Evolutionary conservation across 805 yeast genomes (phyloP).

Genomic region (Kodamaea restingae): DNA sequence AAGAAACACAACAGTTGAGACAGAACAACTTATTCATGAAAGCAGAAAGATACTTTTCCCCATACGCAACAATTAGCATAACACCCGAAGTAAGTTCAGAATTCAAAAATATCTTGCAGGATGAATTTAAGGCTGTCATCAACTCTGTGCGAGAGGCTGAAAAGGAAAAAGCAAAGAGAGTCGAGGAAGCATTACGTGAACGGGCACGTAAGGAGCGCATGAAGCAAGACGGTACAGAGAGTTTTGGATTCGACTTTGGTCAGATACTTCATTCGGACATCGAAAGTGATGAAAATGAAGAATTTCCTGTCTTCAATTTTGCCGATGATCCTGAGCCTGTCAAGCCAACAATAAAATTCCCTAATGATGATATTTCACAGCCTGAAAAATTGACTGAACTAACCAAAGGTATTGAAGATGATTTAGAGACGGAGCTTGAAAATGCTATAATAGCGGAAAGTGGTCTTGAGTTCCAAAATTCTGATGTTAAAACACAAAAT

Average conservation of each 20-base stretch:
- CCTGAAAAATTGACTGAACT: no score
- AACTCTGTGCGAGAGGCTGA: constrained; percentile 29
- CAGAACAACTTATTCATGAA: constrained; percentile 30
- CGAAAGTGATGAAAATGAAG: constrained; percentile 10
- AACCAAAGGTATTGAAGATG: not conserved
- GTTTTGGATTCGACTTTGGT: constrained; percentile 27
- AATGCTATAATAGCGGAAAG: constrained; percentile 7
- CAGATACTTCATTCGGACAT: constrained; percentile 12
- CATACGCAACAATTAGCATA: constrained; percentile 26
- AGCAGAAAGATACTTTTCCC: constrained; percentile 37
- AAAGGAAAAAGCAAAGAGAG: constrained; percentile 10
- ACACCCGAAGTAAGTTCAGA: constrained; percentile 20
- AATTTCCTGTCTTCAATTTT: constrained; percentile 13
- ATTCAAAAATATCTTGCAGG: constrained; percentile 20
- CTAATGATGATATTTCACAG: no score
- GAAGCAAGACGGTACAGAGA: constrained; percentile 28
- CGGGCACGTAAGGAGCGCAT: constrained; percentile 24
- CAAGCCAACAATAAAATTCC: not conserved
- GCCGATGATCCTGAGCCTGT: constrained; percentile 6
- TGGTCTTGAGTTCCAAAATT: not conserved
- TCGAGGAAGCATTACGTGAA: constrained; percentile 16
- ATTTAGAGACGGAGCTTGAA: constrained; percentile 11
- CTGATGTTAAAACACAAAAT: no score
- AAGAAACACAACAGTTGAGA: constrained; percentile 19
- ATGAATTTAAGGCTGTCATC: constrained; percentile 31